Percentiles rank a stretch among this genome's conserved stretches.
phyloP scores from a whole-genome alignment of 371 early-diverging fungal species.

The Apophysomyces elegans region DNA sequence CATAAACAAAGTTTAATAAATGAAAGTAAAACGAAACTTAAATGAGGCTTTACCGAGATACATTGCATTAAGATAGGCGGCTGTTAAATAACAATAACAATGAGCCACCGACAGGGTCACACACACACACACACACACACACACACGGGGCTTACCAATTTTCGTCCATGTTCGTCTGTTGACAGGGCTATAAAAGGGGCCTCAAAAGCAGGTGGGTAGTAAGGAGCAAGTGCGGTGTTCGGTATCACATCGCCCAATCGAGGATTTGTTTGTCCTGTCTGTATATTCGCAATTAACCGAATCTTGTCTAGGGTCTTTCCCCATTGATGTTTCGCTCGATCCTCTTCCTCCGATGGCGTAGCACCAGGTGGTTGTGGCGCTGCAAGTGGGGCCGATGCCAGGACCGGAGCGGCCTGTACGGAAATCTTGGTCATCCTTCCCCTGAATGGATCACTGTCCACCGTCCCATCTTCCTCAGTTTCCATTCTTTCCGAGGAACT shows the following conservation, averaged over 20 bases:
- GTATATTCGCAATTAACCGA: conserved; percentile 34
- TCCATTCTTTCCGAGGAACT: conserved; percentile 5
- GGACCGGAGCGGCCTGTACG: neutral
- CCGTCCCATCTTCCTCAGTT: neutral
- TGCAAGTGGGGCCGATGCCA: neutral
- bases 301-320: conserved; percentile 44
- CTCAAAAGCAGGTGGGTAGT: conserved; percentile 51
- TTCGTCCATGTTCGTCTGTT: conserved; percentile 46
- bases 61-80: conserved; percentile 50
- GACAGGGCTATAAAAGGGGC: conserved; percentile 45
- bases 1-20: conserved; percentile 6
- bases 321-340: conserved; percentile 38
- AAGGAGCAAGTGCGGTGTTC: conserved; percentile 36
- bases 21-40: conserved; percentile 5
- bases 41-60: conserved; percentile 31
- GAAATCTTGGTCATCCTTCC: conserved; percentile 11
- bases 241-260: conserved; percentile 10
- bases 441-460: conserved; percentile 8
- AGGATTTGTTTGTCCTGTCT: conserved; percentile 13
- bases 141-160: conserved; percentile 31
- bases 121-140: neutral
- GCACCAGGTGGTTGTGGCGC: conserved; percentile 2
- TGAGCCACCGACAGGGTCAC: conserved; percentile 6
- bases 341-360: conserved; percentile 14
- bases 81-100: conserved; percentile 19